Percentiles rank a stretch among this genome's conserved stretches.
Evolutionary conservation across 116 monocot species (phyloP).

Genomic region (Iris pallida): DNA sequence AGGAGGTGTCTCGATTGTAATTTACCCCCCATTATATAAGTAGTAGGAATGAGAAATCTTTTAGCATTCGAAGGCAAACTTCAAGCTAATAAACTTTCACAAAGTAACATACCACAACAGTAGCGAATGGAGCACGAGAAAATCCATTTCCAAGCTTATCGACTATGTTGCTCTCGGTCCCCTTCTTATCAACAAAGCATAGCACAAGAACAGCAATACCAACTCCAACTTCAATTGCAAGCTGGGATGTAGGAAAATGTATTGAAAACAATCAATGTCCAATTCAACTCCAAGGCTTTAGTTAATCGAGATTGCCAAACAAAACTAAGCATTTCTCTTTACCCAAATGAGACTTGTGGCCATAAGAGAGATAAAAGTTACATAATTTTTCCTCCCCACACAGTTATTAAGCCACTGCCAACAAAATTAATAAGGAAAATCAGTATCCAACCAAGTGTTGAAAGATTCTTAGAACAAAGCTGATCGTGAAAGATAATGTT

Average conservation of each 20-base stretch:
- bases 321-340: constrained; percentile 12
- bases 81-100: not conserved
- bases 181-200: constrained; percentile 87
- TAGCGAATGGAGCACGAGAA: constrained; percentile 85
- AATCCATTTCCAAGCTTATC: constrained; percentile 98
- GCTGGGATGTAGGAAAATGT: constrained; percentile 36
- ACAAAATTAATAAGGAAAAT: not conserved
- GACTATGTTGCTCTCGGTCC: constrained; percentile 58
- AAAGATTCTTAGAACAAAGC: not conserved
- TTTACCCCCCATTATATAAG: not conserved
- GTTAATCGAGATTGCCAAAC: not conserved
- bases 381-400: constrained; percentile 95
- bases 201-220: constrained; percentile 89
- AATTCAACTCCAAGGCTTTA: not conserved
- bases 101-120: constrained; percentile 65
- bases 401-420: constrained; percentile 99
- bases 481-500: not conserved
- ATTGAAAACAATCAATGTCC: constrained; percentile 2
- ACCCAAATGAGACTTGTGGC: constrained; percentile 89
- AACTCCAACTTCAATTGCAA: constrained; percentile 81
- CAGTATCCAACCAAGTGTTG: not conserved
- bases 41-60: not conserved
- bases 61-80: not conserved
- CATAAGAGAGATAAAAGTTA: constrained; percentile 91
- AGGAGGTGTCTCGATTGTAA: not conserved